Evolutionary conservation across 2,329 filamentous ascomycete species (phyloP), one percentile per base, ranked within the genome.

Genomic region (Teratosphaeria destructans): DNA sequence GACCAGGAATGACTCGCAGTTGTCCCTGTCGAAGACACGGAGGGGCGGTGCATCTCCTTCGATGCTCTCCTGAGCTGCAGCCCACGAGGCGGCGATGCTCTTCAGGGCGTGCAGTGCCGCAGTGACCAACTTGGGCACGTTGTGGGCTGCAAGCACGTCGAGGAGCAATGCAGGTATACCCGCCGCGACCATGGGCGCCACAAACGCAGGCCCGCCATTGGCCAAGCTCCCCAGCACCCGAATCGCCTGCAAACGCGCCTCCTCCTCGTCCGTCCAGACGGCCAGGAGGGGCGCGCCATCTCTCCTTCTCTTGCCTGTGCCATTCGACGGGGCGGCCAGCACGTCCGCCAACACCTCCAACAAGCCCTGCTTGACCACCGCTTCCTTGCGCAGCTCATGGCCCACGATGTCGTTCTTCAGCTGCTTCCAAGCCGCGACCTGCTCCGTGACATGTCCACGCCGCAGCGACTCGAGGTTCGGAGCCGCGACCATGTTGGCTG

Each of bases 391-490:
- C 73, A 93, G 86, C 37, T 88, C 82, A 73, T 97, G 90, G 27
- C 94, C 94, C 61, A 96, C 85, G 55, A 95, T 82, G 63, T 94
- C 88, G 73, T 96, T 94, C 78, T 96, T 97, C 34, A 99, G 77
- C 52, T 80, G 79, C 64, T 86, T 84, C 53, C 96, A 79, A 56
- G 85, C 82, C 29, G 79, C 76, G 49, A 78, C 69, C 62, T 78
- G 76, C n/a, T 73, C 70, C 8, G 35, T 23, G 26, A 58, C 32
- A 27, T 34, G 2, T 52, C 54, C 43, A n/a, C 43, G 26, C n/a
- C 32, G 55, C 37, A 57, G 39, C 55, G 26, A 6, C 37, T 57
- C 37, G 26, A 49, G 55, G 14, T 37, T 52, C 8, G 55, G 55
- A 8, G 29, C 55, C 12, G 39, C 19, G 35, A 57, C 55, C 55